Conservation (phyloP, 2,329 filamentous ascomycete species). For the Pezicula carpinea region DNA sequence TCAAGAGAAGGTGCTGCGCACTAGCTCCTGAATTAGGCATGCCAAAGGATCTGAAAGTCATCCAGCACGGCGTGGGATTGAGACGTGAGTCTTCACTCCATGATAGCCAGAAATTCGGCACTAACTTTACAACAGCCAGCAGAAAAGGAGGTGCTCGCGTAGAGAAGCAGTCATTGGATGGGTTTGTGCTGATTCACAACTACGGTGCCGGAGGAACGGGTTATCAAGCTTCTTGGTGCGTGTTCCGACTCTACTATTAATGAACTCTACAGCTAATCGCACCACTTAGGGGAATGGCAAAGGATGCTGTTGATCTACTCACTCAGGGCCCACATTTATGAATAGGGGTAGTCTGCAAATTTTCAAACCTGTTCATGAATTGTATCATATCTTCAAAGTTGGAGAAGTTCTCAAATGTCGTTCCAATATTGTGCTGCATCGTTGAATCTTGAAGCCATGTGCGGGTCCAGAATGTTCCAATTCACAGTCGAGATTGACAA, state of each 20-base stretch:
- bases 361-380: not conserved
- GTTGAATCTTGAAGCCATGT: not conserved
- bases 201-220: slow-evolving; percentile 43
- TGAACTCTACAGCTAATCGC: not conserved
- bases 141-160: slow-evolving; percentile 28
- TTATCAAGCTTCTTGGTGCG: slow-evolving; percentile 34
- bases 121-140: slow-evolving; percentile 12
- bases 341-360: not conserved
- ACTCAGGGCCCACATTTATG: not conserved
- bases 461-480: not conserved
- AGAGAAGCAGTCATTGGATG: slow-evolving; percentile 23
- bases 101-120: slow-evolving; percentile 18
- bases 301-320: slow-evolving; percentile 17
- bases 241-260: not conserved
- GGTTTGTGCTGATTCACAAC: slow-evolving; percentile 32
- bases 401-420: not conserved
- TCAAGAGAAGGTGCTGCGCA: slow-evolving; percentile 30
- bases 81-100: slow-evolving; percentile 23
- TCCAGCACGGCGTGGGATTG: slow-evolving; percentile 31
- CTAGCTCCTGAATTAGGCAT: slow-evolving; percentile 30
- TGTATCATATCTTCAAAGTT: not conserved
- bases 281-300: slow-evolving; percentile 17
- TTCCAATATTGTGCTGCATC: not conserved
- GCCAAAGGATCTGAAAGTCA: slow-evolving; percentile 30
- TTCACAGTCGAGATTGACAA: not conserved